Conservation (phyloP, 176 grass and related monocot species). For the Ensete ventricosum region DNA sequence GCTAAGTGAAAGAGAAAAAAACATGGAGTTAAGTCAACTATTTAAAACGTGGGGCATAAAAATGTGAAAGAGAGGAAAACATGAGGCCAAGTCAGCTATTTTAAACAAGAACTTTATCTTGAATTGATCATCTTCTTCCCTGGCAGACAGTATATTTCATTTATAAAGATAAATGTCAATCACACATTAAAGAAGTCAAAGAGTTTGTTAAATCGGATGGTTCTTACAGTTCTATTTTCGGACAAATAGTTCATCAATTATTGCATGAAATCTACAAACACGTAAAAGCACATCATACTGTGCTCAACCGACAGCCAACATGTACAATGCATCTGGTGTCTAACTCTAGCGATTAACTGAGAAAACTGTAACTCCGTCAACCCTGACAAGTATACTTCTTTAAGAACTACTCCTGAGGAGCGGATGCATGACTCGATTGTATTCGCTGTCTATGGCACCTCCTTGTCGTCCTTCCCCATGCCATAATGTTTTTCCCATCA, state of each 20-base stretch:
- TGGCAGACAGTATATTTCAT: too few species aligned
- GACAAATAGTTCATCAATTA: background rate
- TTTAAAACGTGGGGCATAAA: too few species aligned
- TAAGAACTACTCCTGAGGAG: background rate
- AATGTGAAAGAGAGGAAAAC: too few species aligned
- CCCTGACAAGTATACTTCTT: background rate
- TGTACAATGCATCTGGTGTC: background rate
- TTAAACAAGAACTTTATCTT: too few species aligned
- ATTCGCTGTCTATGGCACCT: constrained; percentile 14
- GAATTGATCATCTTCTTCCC: too few species aligned
- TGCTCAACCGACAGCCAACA: background rate
- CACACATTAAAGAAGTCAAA: too few species aligned
- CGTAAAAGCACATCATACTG: background rate
- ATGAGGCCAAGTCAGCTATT: too few species aligned
- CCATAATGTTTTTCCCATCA: constrained; percentile 3
- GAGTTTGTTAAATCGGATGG: background rate
- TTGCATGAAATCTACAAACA: background rate
- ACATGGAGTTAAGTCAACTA: too few species aligned
- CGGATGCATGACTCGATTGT: background rate
- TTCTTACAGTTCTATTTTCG: background rate
- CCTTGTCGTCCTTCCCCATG: constrained; percentile 25
- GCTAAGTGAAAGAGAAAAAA: too few species aligned
- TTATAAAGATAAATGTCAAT: too few species aligned
- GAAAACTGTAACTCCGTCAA: background rate
- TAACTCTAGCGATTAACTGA: background rate